Percentiles rank a stretch among this genome's conserved stretches.
phyloP scores from a whole-genome alignment of 2,329 filamentous ascomycete species.

The Nemania sp. region DNA sequence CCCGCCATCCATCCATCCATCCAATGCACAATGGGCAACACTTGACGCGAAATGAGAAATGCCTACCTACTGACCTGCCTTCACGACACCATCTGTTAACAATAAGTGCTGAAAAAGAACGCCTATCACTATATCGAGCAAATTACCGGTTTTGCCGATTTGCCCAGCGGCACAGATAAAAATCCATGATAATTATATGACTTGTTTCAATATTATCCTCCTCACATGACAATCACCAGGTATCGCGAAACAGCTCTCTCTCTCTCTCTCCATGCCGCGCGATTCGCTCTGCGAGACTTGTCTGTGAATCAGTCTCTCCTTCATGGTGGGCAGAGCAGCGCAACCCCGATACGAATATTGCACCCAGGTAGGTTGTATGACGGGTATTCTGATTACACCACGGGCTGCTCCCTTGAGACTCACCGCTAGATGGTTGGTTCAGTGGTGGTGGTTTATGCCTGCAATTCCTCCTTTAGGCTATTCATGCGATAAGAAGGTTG shows the following conservation, averaged over 20 bases:
- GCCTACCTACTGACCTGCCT: not conserved
- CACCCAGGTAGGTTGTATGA: too few relatives aligned
- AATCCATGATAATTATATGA: not conserved
- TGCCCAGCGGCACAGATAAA: not conserved
- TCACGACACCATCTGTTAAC: not conserved
- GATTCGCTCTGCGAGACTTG: conserved; percentile 14
- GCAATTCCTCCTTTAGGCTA: conserved; percentile 20
- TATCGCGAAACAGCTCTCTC: conserved; percentile 13
- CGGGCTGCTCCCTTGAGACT: conserved; percentile 32
- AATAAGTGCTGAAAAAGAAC: not conserved
- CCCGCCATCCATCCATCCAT: too few relatives aligned
- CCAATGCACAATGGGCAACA: too few relatives aligned
- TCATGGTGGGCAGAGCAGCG: too few relatives aligned
- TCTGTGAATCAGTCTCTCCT: not conserved
- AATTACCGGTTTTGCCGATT: not conserved
- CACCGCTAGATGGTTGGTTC: conserved; percentile 30
- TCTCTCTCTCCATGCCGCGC: not conserved
- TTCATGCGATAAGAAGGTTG: not conserved
- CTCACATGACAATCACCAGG: conserved; percentile 5
- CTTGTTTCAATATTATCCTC: not conserved
- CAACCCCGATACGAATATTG: not conserved
- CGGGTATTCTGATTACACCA: not conserved
- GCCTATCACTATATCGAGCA: not conserved
- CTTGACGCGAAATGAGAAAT: not conserved
- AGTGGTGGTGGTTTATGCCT: not conserved